Base-by-base conservation (phyloP, 257 asterid genomes). In the Nicotiana obtusifolia region DNA sequence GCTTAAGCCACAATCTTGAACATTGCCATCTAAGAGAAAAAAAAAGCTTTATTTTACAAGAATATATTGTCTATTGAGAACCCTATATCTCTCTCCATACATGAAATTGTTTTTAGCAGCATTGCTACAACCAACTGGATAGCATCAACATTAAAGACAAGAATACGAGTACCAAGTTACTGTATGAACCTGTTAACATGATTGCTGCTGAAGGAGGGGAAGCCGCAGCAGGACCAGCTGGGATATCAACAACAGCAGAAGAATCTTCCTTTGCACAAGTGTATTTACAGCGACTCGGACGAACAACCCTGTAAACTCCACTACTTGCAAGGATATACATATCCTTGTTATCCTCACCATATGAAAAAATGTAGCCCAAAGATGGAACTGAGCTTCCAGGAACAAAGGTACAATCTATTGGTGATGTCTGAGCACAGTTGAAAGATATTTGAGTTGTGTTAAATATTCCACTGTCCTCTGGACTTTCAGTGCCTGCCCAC, bases 251-350 rank as follows among this genome's bases (percentile, higher is more conserved):
- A 41, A 57, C 80, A n/a, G 59, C 75, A 3, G 93, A 53, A 19
- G 82, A 64, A 5, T 28, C 85, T 64, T 91, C 97, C 80, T 82
- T 86, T 0, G 94, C 80, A 59, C 99, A 95, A n/a, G 89, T 69
- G 80, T 90, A 91, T 76, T 82, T 86, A 84, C 98, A 95, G 26
- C 94, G 97, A 76, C 97, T 94, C 0, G 98, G 94, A 22, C 88
- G 93, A 69, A 91, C 95, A 3, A 92, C 83, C 76, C 98, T 90
- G 87, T 93, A 95, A 81, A 95, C 94, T 5, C 97, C 97, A 68
- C 90, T 91, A 83, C 93, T 87, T 1, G 97, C 86, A 62, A 95
- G 92, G 67, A 94, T 82, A 82, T 87, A 92, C 68, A 91, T 82
- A 19, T 95, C 95, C 77, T 81, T 91, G 5, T 95, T 95, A 56